A percentile compares a stretch with the other conserved stretches of the same genome.
phyloP scores from a whole-genome alignment of 257 asterid genomes.

The Petrea volubilis region DNA sequence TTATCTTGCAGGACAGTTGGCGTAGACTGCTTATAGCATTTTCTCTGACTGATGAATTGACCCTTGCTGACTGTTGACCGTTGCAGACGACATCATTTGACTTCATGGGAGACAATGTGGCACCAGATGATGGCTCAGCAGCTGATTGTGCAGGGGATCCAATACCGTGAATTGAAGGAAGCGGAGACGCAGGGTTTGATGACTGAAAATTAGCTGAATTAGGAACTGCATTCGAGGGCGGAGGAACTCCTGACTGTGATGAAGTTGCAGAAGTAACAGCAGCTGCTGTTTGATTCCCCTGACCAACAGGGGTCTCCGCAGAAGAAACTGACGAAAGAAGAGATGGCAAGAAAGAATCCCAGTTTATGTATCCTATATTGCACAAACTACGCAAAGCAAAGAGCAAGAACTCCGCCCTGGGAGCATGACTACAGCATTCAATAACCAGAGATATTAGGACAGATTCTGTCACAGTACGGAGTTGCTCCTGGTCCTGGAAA shows the following conservation, averaged over 20 bases:
- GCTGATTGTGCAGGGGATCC: conserved; percentile 87
- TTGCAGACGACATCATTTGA: conserved; percentile 53
- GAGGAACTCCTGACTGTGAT: conserved; percentile 70
- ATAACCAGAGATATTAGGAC: conserved; percentile 74
- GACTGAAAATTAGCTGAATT: conserved; percentile 65
- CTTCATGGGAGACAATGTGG: conserved; percentile 66
- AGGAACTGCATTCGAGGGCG: conserved; percentile 51
- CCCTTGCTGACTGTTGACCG: conserved; percentile 62
- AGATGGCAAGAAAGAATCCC: conserved; percentile 92
- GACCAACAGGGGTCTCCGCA: conserved; percentile 69
- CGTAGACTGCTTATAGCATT: conserved; percentile 80
- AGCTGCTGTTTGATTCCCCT: conserved; percentile 59
- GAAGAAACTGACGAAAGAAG: conserved; percentile 88
- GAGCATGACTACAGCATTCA: conserved; percentile 90
- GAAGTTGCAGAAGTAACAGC: conserved; percentile 58
- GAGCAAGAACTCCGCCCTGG: conserved; percentile 90
- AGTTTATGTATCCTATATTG: conserved; percentile 69
- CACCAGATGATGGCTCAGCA: conserved; percentile 74
- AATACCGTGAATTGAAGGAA: conserved; percentile 76
- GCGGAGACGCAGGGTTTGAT: conserved; percentile 86
- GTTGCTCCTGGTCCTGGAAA: conserved; percentile 84
- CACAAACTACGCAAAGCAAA: conserved; percentile 81
- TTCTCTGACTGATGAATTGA: conserved; percentile 50
- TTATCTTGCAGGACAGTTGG: conserved; percentile 88
- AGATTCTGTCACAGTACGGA: conserved; percentile 79